Evolutionary conservation across 352 stramenopile genomes (phyloP).

Genomic region (Globisporangium barbulae): DNA sequence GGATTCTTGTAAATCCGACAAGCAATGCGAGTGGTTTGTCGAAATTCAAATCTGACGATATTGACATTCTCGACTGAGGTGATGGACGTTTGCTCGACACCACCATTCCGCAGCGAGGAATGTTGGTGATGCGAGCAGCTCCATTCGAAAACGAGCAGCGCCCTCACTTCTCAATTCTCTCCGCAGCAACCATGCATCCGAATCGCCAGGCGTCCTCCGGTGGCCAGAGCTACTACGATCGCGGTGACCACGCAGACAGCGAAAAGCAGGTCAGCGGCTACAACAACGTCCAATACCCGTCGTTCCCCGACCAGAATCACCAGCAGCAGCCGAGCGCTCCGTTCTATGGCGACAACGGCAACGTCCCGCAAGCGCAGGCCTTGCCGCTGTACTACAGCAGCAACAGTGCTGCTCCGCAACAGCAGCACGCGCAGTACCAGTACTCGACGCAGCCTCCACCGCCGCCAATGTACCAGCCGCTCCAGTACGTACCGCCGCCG

Average conservation of each 20-base stretch:
- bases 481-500: constrained; percentile 20
- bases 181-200: neutral
- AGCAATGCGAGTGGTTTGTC: too few relatives aligned
- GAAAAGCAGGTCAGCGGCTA: constrained; percentile 13
- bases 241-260: neutral
- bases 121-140: too few relatives aligned
- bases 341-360: neutral
- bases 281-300: constrained; percentile 11
- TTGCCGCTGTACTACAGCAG: constrained; percentile 11
- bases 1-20: too few relatives aligned
- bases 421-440: constrained; percentile 7
- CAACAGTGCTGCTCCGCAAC: constrained; percentile 1
- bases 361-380: neutral
- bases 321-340: constrained; percentile 8
- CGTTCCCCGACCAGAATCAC: constrained; percentile 4
- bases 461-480: constrained; percentile 11
- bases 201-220: neutral
- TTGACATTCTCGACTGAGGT: too few relatives aligned
- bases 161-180: too few relatives aligned
- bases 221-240: too few relatives aligned
- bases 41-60: too few relatives aligned
- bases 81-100: too few relatives aligned
- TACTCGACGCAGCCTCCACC: constrained; percentile 19
- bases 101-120: too few relatives aligned
- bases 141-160: too few relatives aligned